A percentile compares a stretch with the other conserved stretches of the same genome.
phyloP scores from a whole-genome alignment of 1,139 yeast species.

The Geotrichum citri-aurantii region DNA sequence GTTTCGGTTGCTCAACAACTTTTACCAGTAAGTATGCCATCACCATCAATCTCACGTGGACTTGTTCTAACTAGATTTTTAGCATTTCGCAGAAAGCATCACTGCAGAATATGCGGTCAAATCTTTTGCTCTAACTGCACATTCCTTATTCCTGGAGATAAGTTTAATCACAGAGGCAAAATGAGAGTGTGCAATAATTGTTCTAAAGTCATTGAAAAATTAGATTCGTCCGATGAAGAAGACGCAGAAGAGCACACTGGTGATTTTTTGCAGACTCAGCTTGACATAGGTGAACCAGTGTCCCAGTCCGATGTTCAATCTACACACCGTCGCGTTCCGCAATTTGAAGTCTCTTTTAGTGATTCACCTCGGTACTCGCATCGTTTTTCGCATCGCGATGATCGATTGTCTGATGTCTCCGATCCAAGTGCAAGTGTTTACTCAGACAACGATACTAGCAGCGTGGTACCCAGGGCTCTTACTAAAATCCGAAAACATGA shows the following conservation, averaged over 20 bases:
- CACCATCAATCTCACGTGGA: not conserved
- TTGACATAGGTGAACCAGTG: constrained; percentile 8
- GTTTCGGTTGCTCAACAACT: constrained; percentile 67
- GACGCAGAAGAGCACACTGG: constrained; percentile 18
- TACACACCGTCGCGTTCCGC: constrained; percentile 5
- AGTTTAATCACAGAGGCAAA: constrained; percentile 62
- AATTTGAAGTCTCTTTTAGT: constrained; percentile 25
- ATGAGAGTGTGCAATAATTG: constrained; percentile 80
- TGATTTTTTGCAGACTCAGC: constrained; percentile 8
- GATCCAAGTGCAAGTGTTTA: constrained; percentile 2
- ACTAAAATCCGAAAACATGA: constrained; percentile 9
- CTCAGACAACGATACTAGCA: constrained; percentile 16
- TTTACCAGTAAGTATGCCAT: constrained; percentile 44
- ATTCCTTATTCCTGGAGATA: constrained; percentile 64
- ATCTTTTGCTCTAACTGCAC: constrained; percentile 91
- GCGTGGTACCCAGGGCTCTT: constrained; percentile 8
- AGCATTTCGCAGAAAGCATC: constrained; percentile 82
- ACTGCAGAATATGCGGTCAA: constrained; percentile 93
- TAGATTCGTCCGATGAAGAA: constrained; percentile 22
- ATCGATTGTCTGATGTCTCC: constrained; percentile 6
- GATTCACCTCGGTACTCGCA: constrained; percentile 7
- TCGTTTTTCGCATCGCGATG: constrained; percentile 3
- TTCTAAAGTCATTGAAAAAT: constrained; percentile 50
- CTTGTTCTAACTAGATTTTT: not conserved
- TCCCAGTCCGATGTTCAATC: constrained; percentile 10